Evolutionary conservation across 805 yeast species (phyloP).

Genomic region (Ogataea nonfermentans): DNA sequence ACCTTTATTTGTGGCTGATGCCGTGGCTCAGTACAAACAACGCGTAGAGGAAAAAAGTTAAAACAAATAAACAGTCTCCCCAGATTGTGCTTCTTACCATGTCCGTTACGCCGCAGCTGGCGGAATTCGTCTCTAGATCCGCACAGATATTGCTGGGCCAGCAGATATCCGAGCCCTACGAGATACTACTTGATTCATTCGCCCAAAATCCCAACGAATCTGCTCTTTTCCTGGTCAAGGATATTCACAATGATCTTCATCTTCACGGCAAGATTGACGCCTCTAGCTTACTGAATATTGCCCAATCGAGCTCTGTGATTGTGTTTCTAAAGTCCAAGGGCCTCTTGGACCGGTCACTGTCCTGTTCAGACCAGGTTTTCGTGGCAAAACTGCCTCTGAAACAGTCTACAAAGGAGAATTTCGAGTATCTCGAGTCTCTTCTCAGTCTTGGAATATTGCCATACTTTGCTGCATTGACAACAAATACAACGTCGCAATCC

Average conservation of each 20-base stretch:
- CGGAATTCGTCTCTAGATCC: neutral
- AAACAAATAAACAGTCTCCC: neutral
- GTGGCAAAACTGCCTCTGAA: constrained; percentile 9
- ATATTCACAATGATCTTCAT: constrained; percentile 1
- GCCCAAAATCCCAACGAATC: constrained; percentile 1
- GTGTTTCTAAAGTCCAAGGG: constrained; percentile 17
- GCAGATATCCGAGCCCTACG: neutral
- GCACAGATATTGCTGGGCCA: too few species aligned
- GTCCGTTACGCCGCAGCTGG: neutral
- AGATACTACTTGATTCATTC: neutral
- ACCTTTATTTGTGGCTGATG: constrained; percentile 1
- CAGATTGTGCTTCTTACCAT: too few species aligned
- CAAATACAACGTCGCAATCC: constrained; percentile 28
- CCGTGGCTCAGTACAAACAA: neutral
- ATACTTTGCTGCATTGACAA: constrained; percentile 54
- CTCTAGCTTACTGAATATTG: neutral
- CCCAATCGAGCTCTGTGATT: neutral
- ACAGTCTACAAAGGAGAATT: constrained; percentile 12
- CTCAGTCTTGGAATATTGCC: constrained; percentile 66
- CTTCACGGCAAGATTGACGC: neutral
- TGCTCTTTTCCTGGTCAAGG: constrained; percentile 3
- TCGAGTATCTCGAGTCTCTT: constrained; percentile 55
- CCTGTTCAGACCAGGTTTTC: constrained; percentile 10
- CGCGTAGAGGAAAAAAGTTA: constrained; percentile 2
- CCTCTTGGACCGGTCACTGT: constrained; percentile 1